Base-by-base conservation (phyloP, 495 filamentous ascomycete genomes). In the Penicillium parvum region DNA sequence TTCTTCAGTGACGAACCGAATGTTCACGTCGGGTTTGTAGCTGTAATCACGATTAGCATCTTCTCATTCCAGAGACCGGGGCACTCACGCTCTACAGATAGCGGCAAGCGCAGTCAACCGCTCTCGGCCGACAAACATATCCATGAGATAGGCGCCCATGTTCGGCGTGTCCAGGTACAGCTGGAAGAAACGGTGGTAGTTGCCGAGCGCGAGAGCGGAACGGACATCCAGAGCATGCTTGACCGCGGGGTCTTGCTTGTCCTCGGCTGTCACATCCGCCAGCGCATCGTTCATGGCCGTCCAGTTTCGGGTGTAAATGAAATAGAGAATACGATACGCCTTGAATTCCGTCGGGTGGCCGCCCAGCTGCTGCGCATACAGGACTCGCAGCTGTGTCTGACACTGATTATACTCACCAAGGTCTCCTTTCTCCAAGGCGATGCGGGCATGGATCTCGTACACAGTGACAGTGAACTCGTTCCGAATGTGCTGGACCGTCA, bases 321-420 rank as follows among this genome's bases (percentile, higher is more conserved):
- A 95, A 81, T 99, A 99, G 63, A 99, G 81, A 69, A 99, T 97
- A 79, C 94, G 94, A 81, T 99, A 99, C 45, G 91, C 94, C 78
- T 90, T 88, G 71, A 99, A 99, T 66, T 99, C 92, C 61, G 83
- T 83, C 42, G 90, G 79, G 71, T 95, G 87, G 46, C 94, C 94
- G 59, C 86, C 87, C 48, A 95, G 72, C 49, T 86, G 83, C 67
- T 86, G 79, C 62, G 76, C 75, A 64, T 99, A 96, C 53, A 99
- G 74, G 43, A 84, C 86, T 58, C 86, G 85, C 58, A 99, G 78
- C 72, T 97, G 92, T 47, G 92, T 96, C 74, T 97, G 94, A 66
- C 92, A 99, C 79, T 99, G 92, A 75, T 99, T 99, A 89, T 97
- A 99, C 92, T 99, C 92, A 99, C 92, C 91, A 72, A 96, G 78